Evolutionary conservation across 805 yeast species (phyloP).

Genomic region (Metschnikowia corniflorae): DNA sequence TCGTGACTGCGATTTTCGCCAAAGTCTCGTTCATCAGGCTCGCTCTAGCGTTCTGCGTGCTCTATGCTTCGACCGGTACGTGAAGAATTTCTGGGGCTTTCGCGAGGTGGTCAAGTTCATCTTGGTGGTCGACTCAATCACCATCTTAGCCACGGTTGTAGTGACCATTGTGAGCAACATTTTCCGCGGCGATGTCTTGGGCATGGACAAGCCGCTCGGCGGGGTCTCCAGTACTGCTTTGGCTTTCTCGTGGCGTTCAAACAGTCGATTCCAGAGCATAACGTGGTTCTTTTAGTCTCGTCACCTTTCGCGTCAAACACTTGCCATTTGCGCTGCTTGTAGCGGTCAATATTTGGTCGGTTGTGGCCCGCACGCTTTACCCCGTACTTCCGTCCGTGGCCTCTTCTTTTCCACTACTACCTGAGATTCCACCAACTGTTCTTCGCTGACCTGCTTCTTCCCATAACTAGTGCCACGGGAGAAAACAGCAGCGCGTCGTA

Average conservation of each 20-base stretch:
- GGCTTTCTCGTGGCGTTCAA: conserved; percentile 56
- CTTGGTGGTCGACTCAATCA: conserved; percentile 49
- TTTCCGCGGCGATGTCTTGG: conserved; percentile 30
- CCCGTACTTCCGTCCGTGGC: conserved; percentile 55
- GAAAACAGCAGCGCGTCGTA: conserved; percentile 22
- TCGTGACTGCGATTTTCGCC: conserved; percentile 60
- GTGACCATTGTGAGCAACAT: conserved; percentile 37
- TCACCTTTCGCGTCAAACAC: conserved; percentile 55
- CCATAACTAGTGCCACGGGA: conserved; percentile 35
- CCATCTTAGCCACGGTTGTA: conserved; percentile 53
- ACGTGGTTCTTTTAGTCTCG: conserved; percentile 44
- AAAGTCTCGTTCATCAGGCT: conserved; percentile 51
- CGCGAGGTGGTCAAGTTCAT: conserved; percentile 49
- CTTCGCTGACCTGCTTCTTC: conserved; percentile 52
- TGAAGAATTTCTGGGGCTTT: conserved; percentile 51
- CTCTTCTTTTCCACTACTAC: conserved; percentile 74
- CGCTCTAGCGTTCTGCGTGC: conserved; percentile 33
- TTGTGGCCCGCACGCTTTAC: conserved; percentile 32
- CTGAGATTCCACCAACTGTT: conserved; percentile 71
- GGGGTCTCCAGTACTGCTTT: conserved; percentile 52
- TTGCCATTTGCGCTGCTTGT: conserved; percentile 48
- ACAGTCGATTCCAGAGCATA: conserved; percentile 57
- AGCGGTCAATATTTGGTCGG: conserved; percentile 35
- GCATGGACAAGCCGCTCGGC: conserved; percentile 45
- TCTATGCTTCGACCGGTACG: conserved; percentile 43